Conservation (phyloP, 176 grass and related monocot species). For the Musa schizocarpa region DNA sequence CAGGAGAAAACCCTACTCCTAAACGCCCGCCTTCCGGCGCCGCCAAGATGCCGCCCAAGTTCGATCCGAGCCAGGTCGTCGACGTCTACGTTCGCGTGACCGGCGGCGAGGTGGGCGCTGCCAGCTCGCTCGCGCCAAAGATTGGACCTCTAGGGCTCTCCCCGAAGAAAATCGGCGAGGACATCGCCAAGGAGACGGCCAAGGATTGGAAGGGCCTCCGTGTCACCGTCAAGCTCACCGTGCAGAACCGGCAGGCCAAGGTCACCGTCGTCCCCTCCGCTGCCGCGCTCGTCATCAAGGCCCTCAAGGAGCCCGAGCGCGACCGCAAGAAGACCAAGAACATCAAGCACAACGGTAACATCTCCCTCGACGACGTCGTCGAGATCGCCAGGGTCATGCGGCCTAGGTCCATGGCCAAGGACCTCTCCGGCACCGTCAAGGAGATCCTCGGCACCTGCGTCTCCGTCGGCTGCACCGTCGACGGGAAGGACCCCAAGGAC, state of each 20-base stretch:
- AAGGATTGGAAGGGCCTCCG: conserved; percentile 97
- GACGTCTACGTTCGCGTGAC: conserved; percentile 88
- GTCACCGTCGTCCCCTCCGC: conserved; percentile 23
- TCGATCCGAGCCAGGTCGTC: conserved; percentile 33
- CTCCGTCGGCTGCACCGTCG: conserved; percentile 10
- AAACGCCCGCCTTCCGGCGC: too few species aligned
- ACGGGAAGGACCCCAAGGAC: conserved; percentile 12
- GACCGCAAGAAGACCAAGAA: conserved; percentile 12
- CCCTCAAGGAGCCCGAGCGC: conserved; percentile 13
- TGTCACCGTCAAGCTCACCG: conserved; percentile 90
- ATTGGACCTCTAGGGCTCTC: conserved; percentile 91
- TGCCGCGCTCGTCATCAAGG: conserved; percentile 10
- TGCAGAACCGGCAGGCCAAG: conserved; percentile 94
- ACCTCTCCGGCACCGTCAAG: background rate
- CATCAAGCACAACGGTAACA: conserved; percentile 12
- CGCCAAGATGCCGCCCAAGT: conserved; percentile 1
- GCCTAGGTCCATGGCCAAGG: background rate
- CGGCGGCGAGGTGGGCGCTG: conserved; percentile 83
- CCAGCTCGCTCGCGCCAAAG: conserved; percentile 75
- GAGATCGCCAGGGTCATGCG: conserved; percentile 4
- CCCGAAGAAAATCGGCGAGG: conserved; percentile 94
- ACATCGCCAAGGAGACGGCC: conserved; percentile 95
- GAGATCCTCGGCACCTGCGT: conserved; percentile 12
- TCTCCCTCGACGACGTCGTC: conserved; percentile 4
- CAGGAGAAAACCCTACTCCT: too few species aligned